Evolutionary conservation across 495 filamentous ascomycete species (phyloP).

Genomic region (Neurospora tetraspora): DNA sequence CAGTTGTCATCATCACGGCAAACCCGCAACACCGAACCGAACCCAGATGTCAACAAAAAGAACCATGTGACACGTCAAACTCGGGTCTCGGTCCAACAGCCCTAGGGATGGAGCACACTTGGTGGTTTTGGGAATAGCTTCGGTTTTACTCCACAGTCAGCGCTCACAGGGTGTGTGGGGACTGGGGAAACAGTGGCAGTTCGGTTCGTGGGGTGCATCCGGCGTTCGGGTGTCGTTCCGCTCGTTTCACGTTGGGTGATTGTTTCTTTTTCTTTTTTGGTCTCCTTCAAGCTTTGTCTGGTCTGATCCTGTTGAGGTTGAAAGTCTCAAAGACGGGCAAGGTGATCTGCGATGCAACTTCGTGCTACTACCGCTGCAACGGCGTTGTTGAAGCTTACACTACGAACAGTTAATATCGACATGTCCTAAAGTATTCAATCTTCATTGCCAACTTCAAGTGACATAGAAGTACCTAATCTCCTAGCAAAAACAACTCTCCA

Average conservation of each 20-base stretch:
- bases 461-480: no score
- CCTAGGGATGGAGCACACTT: background rate
- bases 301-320: background rate
- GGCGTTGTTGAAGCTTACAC: background rate
- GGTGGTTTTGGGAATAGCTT: background rate
- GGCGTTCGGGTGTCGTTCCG: background rate
- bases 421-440: background rate
- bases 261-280: background rate
- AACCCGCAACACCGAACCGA: background rate
- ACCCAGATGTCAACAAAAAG: background rate
- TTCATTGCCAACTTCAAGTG: background rate
- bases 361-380: background rate
- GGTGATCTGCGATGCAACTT: background rate
- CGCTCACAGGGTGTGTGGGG: background rate
- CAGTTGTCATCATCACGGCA: background rate
- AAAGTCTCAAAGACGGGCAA: background rate
- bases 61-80: background rate
- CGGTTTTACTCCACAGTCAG: background rate
- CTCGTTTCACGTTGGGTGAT: background rate
- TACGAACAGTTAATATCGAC: background rate
- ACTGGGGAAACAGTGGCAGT: background rate
- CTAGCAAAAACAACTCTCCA: background rate
- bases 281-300: background rate
- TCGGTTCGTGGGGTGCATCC: background rate
- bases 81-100: background rate